Base-by-base conservation (phyloP, 1,284 basidiomycete species). In the Somion occarium region DNA sequence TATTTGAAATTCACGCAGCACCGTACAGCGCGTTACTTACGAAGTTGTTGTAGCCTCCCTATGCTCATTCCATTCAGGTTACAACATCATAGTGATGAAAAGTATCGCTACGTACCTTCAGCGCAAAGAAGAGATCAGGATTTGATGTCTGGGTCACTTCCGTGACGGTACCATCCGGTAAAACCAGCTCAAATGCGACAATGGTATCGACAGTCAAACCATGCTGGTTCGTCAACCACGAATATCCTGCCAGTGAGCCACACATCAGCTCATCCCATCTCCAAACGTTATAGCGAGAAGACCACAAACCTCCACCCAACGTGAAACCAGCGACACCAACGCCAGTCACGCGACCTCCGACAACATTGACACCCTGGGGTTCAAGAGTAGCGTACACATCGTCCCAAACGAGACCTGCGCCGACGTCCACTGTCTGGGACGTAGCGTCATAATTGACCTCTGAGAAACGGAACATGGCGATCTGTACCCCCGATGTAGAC, bases 21-120 rank as follows among this genome's bases (percentile, higher is more conserved):
- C n/a, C n/a, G n/a, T n/a, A n/a, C n/a, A n/a, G n/a, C n/a, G n/a
- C 2, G 3, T 43, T 5, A 67, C 76, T 52, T 50, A 80, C 82
- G 54, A 80, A 83, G 58, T 83, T 84, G 55, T 84, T 83, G 55
- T 73, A 66, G 15, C 80, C 78, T 38, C 80, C 81, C 79, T 82
- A 44, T 27, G 15, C n/a, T n/a, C n/a, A n/a, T n/a, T n/a, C n/a
- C n/a, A n/a, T n/a, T n/a, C n/a, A n/a, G n/a, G n/a, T n/a, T n/a
- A n/a, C n/a, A n/a, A n/a, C n/a, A n/a, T n/a, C n/a, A n/a, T n/a
- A n/a, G n/a, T n/a, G n/a, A n/a, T n/a, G n/a, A n/a, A n/a, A n/a
- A n/a, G n/a, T n/a, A n/a, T n/a, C n/a, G n/a, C n/a, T 23, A 30
- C 39, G 61, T 53, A 75, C 74, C 66, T 67, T 70, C 39, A 75